Conservation (phyloP, 768 basidiomycete species). For the Termitomyces sp. region DNA sequence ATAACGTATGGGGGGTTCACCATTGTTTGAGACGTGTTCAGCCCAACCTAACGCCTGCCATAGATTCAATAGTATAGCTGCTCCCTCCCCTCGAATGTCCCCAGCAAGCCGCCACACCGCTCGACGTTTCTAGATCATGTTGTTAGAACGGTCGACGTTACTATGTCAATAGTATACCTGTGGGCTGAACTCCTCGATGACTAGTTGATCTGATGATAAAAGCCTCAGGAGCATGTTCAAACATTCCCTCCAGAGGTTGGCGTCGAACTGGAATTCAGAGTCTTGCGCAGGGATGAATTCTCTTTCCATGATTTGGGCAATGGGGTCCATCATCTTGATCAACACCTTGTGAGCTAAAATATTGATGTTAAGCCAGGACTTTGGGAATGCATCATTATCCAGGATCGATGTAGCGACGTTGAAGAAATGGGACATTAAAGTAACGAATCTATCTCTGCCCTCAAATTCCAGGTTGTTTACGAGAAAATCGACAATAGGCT, state of each 20-base stretch:
- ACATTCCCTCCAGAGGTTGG: conserved; percentile 75
- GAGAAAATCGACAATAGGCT: conserved; percentile 74
- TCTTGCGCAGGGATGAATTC: conserved; percentile 76
- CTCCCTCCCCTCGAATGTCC: conserved; percentile 91
- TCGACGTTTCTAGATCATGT: conserved; percentile 70
- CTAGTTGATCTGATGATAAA: conserved; percentile 84
- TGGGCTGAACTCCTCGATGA: conserved; percentile 93
- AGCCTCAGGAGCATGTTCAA: conserved; percentile 82
- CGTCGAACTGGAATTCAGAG: conserved; percentile 66
- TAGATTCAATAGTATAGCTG: conserved; percentile 68
- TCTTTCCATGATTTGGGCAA: conserved; percentile 71
- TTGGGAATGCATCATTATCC: conserved; percentile 84
- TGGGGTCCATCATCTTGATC: conserved; percentile 84
- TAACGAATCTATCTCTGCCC: conserved; percentile 74
- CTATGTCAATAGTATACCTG: conserved; percentile 50
- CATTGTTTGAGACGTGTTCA: conserved; percentile 49
- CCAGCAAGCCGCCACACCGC: conserved; percentile 96
- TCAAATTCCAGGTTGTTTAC: conserved; percentile 85
- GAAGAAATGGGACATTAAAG: conserved; percentile 75
- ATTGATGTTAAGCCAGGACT: conserved; percentile 88
- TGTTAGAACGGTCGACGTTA: background rate
- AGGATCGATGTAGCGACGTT: conserved; percentile 78
- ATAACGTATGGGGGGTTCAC: conserved; percentile 57
- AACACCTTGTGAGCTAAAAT: conserved; percentile 85
- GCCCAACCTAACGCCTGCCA: conserved; percentile 89